These are phyloP conservation scores for Reutealis trisperma DNA, from an alignment of 345 rosid genomes.

Conservation along the genomic window DNA sequence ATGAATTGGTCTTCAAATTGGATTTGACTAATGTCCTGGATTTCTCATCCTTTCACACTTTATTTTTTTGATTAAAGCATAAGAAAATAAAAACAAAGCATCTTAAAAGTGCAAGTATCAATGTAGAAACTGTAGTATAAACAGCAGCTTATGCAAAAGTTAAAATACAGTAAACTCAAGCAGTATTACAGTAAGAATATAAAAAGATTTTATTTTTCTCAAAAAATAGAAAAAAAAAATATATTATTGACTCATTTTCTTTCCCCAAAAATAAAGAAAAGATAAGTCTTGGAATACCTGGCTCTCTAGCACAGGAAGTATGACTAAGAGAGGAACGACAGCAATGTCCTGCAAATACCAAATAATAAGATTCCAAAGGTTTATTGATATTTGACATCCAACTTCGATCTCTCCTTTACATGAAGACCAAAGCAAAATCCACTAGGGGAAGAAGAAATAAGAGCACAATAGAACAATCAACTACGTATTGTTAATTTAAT, in stretches of 20 bases:
- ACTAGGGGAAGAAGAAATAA: constrained; percentile 1
- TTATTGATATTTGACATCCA: constrained; percentile 21
- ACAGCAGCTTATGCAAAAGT: not conserved
- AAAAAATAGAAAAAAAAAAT: no score
- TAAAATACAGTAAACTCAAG: not conserved
- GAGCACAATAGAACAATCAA: constrained; percentile 13
- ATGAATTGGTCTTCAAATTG: not conserved
- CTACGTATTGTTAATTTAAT: not conserved
- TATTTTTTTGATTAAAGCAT: not conserved
- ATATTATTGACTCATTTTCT: no score
- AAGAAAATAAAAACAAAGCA: no score
- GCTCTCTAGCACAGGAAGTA: constrained; percentile 89
- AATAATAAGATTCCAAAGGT: constrained; percentile 15
- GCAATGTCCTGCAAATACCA: constrained; percentile 81
- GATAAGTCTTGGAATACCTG: constrained; percentile 55
- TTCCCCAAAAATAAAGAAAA: not conserved
- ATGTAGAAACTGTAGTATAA: no score
- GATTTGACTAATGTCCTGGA: not conserved
- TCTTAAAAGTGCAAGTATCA: no score
- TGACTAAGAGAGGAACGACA: constrained; percentile 88
- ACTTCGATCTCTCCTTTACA: constrained; percentile 19
- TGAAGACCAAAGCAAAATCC: constrained; percentile 18
- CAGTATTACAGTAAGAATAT: not conserved
- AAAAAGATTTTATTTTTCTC: not conserved
- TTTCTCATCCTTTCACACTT: not conserved